Percentiles rank a stretch among this genome's conserved stretches.
Conservation (phyloP, 176 grass and related monocot genomes). For the Hsuehochloa calcarea region DNA sequence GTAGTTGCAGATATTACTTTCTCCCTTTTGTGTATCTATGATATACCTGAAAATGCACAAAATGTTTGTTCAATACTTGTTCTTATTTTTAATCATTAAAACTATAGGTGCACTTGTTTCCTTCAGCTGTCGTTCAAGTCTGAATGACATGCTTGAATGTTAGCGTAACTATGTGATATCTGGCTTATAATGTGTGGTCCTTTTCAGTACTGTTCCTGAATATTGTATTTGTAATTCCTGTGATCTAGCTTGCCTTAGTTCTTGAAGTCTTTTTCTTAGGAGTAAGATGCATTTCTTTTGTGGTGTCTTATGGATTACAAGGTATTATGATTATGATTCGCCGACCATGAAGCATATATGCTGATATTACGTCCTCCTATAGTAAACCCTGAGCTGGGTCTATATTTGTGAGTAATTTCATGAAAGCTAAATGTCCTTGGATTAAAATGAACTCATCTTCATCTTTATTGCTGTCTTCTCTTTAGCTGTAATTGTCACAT, state of each 20-base stretch:
- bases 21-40: background rate
- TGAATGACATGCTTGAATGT: background rate
- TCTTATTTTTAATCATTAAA: background rate
- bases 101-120: background rate
- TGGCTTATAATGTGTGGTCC: background rate
- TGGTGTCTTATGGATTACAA: background rate
- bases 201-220: background rate
- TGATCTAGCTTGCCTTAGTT: background rate
- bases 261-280: background rate
- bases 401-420: conserved; percentile 6
- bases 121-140: background rate
- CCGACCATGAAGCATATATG: background rate
- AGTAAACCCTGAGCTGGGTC: conserved; percentile 6
- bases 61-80: background rate
- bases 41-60: background rate
- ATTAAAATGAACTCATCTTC: background rate
- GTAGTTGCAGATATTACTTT: conserved; percentile 6
- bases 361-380: background rate
- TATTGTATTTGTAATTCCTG: background rate
- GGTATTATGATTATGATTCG: background rate
- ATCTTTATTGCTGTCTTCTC: background rate
- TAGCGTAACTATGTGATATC: background rate
- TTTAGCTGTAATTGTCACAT: background rate
- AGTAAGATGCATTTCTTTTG: conserved; percentile 2
- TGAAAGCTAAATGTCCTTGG: background rate